These are phyloP conservation scores for Adansonia madagascariensis DNA, from an alignment of 441 rosid species.

Conservation along the genomic window DNA sequence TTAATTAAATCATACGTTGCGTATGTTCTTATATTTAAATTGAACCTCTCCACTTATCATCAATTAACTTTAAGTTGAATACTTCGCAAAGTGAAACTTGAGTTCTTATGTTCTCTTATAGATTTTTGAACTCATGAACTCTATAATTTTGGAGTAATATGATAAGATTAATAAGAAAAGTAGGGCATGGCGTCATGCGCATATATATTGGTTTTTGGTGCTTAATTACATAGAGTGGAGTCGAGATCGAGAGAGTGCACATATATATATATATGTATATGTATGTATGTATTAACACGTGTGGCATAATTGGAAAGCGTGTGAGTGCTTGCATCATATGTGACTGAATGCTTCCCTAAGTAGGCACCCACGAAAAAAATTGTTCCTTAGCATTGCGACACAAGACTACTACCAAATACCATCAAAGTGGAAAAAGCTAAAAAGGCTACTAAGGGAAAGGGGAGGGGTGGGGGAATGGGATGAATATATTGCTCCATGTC, in stretches of 20 bases:
- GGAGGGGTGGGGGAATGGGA: background rate
- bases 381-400: slow-evolving; percentile 49
- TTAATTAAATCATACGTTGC: too few relatives aligned
- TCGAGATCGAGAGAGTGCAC: background rate
- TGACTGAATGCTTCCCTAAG: slow-evolving; percentile 78
- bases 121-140: too few relatives aligned
- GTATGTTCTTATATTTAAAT: too few relatives aligned
- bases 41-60: too few relatives aligned
- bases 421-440: slow-evolving; percentile 35
- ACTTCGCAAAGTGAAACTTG: too few relatives aligned
- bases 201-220: too few relatives aligned
- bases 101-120: too few relatives aligned
- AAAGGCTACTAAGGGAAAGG: slow-evolving; percentile 25
- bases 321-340: slow-evolving; percentile 66
- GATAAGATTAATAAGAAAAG: too few relatives aligned
- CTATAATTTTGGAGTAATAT: too few relatives aligned
- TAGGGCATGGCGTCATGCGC: too few relatives aligned
- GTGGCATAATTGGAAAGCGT: slow-evolving; percentile 22
- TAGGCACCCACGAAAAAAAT: slow-evolving; percentile 47
- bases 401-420: slow-evolving; percentile 62
- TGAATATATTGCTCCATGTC: slow-evolving; percentile 1
- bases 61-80: too few relatives aligned
- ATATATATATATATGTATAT: too few relatives aligned
- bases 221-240: background rate
- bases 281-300: background rate